These are phyloP conservation scores for Aspergillus indologenus DNA, from an alignment of 495 filamentous ascomycete genomes.

Conservation along the genomic window DNA sequence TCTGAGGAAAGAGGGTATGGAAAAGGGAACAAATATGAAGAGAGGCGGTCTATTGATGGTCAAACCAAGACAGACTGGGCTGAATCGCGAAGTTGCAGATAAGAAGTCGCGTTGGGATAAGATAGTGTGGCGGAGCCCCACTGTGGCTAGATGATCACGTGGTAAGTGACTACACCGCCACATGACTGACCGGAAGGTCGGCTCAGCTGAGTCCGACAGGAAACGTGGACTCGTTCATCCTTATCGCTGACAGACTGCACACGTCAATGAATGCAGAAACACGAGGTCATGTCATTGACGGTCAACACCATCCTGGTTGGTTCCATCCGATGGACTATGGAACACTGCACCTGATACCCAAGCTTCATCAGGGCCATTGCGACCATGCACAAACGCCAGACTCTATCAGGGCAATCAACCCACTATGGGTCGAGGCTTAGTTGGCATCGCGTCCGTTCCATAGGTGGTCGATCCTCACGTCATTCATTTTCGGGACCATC, in stretches of 20 bases:
- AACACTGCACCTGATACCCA: neutral
- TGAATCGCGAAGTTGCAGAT: slow-evolving; percentile 7
- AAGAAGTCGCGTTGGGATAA: slow-evolving; percentile 10
- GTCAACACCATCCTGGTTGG: neutral
- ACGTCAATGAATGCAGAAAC: neutral
- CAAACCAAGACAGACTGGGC: neutral
- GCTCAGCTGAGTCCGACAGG: neutral
- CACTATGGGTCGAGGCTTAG: slow-evolving; percentile 5
- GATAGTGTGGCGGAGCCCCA: slow-evolving; percentile 8
- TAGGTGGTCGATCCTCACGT: slow-evolving; percentile 10
- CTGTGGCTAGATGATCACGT: slow-evolving; percentile 6
- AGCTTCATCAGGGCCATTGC: neutral
- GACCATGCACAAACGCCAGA: neutral
- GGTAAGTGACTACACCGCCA: neutral
- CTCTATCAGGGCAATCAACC: neutral
- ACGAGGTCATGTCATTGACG: neutral
- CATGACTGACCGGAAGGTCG: neutral
- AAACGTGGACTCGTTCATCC: neutral
- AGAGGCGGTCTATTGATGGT: neutral
- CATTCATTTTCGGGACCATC: neutral
- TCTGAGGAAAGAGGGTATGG: neutral
- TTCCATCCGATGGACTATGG: neutral
- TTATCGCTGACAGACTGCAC: neutral
- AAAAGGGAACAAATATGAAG: neutral
- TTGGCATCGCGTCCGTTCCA: neutral